These are phyloP conservation scores for Urtica urens DNA, from an alignment of 306 rosid species.

Conservation along the genomic window DNA sequence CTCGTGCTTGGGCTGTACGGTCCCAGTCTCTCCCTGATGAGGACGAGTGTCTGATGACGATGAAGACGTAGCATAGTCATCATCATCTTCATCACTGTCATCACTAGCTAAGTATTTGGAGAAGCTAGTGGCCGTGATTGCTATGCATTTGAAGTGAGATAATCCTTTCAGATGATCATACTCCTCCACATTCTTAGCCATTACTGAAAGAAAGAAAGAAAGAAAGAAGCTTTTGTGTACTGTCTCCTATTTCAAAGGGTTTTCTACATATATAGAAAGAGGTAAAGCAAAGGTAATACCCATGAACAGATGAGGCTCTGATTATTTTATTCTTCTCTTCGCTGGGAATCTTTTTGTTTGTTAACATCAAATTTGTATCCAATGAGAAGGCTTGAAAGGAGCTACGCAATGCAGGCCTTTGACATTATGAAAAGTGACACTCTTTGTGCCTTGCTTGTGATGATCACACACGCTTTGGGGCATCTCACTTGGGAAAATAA, in stretches of 20 bases:
- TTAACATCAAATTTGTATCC: conserved; percentile 2
- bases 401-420: conserved; percentile 1
- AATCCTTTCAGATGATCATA: conserved; percentile 4
- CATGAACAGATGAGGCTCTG: neutral
- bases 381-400: conserved; percentile 1
- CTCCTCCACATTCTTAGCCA: conserved; percentile 1
- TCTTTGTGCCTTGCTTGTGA: neutral
- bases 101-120: too few relatives aligned
- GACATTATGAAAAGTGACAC: neutral
- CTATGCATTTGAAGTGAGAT: neutral
- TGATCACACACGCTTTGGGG: neutral
- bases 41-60: conserved; percentile 1
- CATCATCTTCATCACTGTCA: conserved; percentile 10
- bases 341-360: neutral
- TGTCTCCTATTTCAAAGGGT: too few relatives aligned
- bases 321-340: neutral
- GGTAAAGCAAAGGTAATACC: too few relatives aligned
- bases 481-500: neutral
- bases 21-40: conserved; percentile 10
- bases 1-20: conserved; percentile 10
- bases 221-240: neutral
- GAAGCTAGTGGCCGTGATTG: conserved; percentile 8
- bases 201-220: too few relatives aligned
- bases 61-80: neutral
- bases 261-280: too few relatives aligned